Evolutionary conservation across 805 yeast species (phyloP), one percentile per base, ranked within the genome.

Genomic region (Suhomyces prunicola): DNA sequence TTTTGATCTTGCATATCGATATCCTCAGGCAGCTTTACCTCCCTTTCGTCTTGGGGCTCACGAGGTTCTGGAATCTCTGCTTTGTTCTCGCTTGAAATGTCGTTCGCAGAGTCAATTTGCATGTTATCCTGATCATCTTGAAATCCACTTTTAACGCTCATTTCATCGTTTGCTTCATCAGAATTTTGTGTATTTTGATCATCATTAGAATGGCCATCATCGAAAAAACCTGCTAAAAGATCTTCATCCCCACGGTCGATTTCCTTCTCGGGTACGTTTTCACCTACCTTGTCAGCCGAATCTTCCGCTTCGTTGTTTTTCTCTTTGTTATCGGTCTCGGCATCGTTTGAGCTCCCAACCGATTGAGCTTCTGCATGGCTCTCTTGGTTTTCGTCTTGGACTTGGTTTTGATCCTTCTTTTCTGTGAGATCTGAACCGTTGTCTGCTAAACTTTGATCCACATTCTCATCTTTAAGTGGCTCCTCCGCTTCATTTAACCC

Each of bases 281-380:
- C 48, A 40, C 9, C 35, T 22, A 22, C 44, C 17, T 26, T 22
- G 13, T 27, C 35, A 46, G 36, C 36, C 17, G 15, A n/a, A n/a
- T 4, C 17, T 33, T 33, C 36, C 36, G 17, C 36, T 33, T 33
- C 36, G 6, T 29, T 12, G 33, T 12, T 29, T 12, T 10, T 29
- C 15, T 33, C 36, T 33, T 13, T n/a, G 6, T 13, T 33, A 12
- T 33, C 36, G 36, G 36, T 6, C 36, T 33, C 17, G 6, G 17
- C 17, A n/a, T 33, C 9, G 17, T 2, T n/a, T 1, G 40, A 36
- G 2, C 33, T 50, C 6, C 47, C 41, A 42, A 57, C 58, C 3
- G 54, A 57, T 4, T 62, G 50, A 10, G 62, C 61, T 15, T 52
- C 54, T 1, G 60, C 46, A 42, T 47, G 40, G 6, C 22, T 39